Evolutionary conservation across 2,329 filamentous ascomycete species (phyloP), one percentile per base, ranked within the genome.

Genomic region (Cordyceps tenuipes): DNA sequence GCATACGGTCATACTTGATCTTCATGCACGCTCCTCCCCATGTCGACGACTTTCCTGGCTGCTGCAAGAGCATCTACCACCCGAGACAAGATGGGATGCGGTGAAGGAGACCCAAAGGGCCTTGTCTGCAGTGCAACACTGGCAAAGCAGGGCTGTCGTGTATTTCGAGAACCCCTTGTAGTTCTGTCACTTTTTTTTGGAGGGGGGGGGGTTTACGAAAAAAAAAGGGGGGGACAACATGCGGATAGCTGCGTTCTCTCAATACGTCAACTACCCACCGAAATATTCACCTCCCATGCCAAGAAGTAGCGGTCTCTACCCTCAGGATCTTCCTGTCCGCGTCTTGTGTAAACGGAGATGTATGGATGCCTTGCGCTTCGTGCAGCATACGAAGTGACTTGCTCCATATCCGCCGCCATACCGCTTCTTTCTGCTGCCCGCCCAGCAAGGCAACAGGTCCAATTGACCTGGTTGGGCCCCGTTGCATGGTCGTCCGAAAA

Each of bases 41-140:
- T 43, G 34, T 43, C 55, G 26, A 47, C 15, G 36, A 43, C 46
- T 44, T 21, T 36, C 31, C 17, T 47, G n/a, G 41, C 41, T 26
- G 55, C 23, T 17, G 17, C 48, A n/a, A 17, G 3, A 23, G n/a
- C 19, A 46, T 46, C 39, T 31, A 48, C 34, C 23, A 58, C 36
- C 47, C 55, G 47, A 50, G 55, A 51, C 47, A 58, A 21, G 23
- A 51, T 34, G 55, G 29, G 43, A 58, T 58, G 47, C 55, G 55
- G 47, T 50, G 47, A 58, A 17, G 34, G 13, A 26, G 39, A 4
- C 43, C 21, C 46, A 21, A 50, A 47, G 55, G 34, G 31, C 10
- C 34, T 10, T 10, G 55, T 51, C 36, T 26, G 55, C 55, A 31
- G 47, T 8, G 29, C 36, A 21, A 41, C n/a, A 51, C 12, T 43